Percentiles rank a stretch among this genome's conserved stretches.
Evolutionary conservation across 257 asterid species (phyloP).

Genomic region (Przewalskia tangutica): DNA sequence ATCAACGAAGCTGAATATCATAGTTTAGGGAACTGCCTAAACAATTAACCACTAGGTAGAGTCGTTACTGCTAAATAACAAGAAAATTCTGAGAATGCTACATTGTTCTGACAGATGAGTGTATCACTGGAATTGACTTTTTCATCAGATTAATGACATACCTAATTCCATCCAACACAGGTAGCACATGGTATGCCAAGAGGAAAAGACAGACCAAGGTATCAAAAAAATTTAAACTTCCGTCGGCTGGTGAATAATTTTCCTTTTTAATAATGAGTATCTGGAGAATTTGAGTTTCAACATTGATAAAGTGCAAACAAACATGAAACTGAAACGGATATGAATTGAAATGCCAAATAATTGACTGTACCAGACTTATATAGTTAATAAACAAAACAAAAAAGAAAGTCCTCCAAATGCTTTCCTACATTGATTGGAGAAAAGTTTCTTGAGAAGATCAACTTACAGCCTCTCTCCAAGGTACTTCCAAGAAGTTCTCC

Average conservation of each 20-base stretch:
- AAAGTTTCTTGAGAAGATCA: not conserved
- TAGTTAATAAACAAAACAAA: not conserved
- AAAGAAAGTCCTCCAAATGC: not conserved
- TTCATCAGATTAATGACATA: not conserved
- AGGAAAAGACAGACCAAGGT: not conserved
- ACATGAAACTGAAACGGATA: not conserved
- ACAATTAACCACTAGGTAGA: not conserved
- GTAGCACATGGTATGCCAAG: not conserved
- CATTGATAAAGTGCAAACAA: not conserved
- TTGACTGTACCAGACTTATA: not conserved
- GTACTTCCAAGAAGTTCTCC: slow-evolving; percentile 87
- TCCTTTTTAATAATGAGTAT: not conserved
- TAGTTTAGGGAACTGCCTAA: not conserved
- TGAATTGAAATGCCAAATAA: not conserved
- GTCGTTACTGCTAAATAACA: not conserved
- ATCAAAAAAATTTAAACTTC: not conserved
- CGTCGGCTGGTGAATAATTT: not conserved
- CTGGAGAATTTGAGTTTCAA: not conserved
- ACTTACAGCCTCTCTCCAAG: slow-evolving; percentile 93
- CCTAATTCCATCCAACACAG: not conserved
- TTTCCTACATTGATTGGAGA: not conserved
- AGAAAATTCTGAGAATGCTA: not conserved
- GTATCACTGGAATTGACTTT: not conserved
- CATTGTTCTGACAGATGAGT: not conserved
- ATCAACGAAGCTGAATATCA: not conserved